phyloP scores from a whole-genome alignment of 2,329 filamentous ascomycete species.

The Chrysoporthe austroafricana region DNA sequence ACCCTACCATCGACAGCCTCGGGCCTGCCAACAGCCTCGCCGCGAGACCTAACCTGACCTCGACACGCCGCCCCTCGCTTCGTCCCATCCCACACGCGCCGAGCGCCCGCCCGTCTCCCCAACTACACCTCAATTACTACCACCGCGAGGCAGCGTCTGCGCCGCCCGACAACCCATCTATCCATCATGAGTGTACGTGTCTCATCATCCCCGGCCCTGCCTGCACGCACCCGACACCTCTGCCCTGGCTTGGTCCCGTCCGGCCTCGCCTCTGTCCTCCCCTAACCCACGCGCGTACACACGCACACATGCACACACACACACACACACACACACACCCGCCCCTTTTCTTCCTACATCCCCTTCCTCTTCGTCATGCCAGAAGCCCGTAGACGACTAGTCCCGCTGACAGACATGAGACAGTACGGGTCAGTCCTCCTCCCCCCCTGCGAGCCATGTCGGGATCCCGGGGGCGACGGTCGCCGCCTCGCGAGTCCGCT shows the following conservation, averaged over 20 bases:
- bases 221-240: neutral
- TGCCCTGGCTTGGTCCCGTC: neutral
- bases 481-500: neutral
- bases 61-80: neutral
- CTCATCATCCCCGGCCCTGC: neutral
- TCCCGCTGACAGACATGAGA: slow-evolving; percentile 44
- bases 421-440: slow-evolving; percentile 59
- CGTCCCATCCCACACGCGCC: neutral
- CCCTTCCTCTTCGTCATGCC: neutral
- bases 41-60: neutral
- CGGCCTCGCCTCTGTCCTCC: neutral
- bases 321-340: too few species aligned
- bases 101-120: neutral
- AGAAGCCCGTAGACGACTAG: neutral
- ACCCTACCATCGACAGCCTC: neutral
- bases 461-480: neutral
- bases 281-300: neutral
- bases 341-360: neutral
- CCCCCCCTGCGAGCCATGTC: neutral
- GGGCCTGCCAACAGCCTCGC: neutral
- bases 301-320: too few species aligned
- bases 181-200: slow-evolving; percentile 14
- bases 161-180: neutral
- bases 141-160: neutral
- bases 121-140: neutral